A percentile compares a stretch with the other conserved stretches of the same genome.
Evolutionary conservation across 805 yeast genomes (phyloP).

Genomic region (Peterozyma xylosa): DNA sequence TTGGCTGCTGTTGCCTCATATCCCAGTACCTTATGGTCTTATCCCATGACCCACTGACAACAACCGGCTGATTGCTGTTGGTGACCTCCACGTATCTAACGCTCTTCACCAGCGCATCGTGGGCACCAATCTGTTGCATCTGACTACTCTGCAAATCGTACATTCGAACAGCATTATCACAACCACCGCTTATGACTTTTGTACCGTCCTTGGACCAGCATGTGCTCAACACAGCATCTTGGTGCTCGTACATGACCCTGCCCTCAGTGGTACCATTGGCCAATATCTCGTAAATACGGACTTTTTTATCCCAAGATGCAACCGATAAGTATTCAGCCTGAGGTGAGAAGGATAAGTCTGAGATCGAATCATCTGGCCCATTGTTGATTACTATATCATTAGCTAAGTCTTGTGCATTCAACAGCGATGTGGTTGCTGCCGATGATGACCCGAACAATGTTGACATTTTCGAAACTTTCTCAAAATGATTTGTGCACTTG

Average conservation of each 20-base stretch:
- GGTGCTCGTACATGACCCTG: conserved; percentile 83
- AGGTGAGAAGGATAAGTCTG: conserved; percentile 81
- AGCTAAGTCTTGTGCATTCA: conserved; percentile 51
- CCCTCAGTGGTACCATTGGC: conserved; percentile 77
- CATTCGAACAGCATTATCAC: conserved; percentile 79
- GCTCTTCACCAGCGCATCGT: conserved; percentile 69
- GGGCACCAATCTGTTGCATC: conserved; percentile 76
- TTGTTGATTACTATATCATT: conserved; percentile 66
- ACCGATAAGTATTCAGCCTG: conserved; percentile 75
- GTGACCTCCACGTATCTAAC: conserved; percentile 81
- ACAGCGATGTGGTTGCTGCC: conserved; percentile 26
- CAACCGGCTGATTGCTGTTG: conserved; percentile 71
- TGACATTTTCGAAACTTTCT: not conserved
- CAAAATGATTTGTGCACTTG: too few species aligned
- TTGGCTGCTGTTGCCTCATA: conserved; percentile 74
- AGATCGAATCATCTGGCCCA: conserved; percentile 88
- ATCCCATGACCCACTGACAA: conserved; percentile 96
- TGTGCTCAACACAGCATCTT: conserved; percentile 76
- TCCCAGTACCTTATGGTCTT: conserved; percentile 95
- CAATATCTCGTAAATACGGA: conserved; percentile 81
- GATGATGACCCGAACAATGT: conserved; percentile 4
- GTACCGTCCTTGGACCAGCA: conserved; percentile 86
- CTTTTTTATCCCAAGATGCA: conserved; percentile 93
- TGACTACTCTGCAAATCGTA: conserved; percentile 83
- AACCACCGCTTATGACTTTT: conserved; percentile 82